Evolutionary conservation across 176 grass and related monocot species (phyloP).

Genomic region (Carex kokanica): DNA sequence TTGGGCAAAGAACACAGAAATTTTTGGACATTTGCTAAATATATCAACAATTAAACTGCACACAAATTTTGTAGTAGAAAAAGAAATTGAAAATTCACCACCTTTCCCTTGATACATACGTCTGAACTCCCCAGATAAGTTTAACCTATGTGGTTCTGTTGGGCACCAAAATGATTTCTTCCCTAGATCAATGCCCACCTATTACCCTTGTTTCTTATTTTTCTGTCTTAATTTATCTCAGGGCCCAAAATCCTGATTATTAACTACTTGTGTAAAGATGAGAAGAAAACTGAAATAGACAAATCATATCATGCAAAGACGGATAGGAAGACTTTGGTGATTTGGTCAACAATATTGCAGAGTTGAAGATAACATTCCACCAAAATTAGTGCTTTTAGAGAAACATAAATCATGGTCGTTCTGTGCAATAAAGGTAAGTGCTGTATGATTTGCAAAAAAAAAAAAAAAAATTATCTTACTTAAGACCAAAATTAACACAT

Average conservation of each 20-base stretch:
- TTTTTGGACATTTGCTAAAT: not conserved
- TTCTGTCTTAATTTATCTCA: not conserved
- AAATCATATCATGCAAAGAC: not conserved
- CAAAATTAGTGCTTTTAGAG: not conserved
- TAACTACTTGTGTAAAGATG: not conserved
- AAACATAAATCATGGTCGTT: not conserved
- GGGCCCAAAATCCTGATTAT: not conserved
- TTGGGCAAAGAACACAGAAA: not conserved
- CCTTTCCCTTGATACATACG: not conserved
- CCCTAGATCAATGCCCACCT: not conserved
- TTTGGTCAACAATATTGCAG: not conserved
- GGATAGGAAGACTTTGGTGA: not conserved
- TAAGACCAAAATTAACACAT: not conserved
- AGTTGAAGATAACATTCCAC: not conserved
- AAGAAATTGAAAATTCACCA: not conserved
- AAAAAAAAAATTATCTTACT: not conserved
- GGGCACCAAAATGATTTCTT: not conserved
- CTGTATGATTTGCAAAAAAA: not conserved
- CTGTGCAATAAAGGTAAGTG: not conserved
- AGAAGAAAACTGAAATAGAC: not conserved
- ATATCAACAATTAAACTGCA: not conserved
- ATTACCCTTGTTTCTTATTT: not conserved
- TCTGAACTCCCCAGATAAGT: not conserved
- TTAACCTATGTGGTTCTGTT: not conserved
- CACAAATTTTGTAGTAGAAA: not conserved